Evolutionary conservation across 441 rosid species (phyloP), one percentile per base, ranked within the genome.

Genomic region (Hura crepitans): DNA sequence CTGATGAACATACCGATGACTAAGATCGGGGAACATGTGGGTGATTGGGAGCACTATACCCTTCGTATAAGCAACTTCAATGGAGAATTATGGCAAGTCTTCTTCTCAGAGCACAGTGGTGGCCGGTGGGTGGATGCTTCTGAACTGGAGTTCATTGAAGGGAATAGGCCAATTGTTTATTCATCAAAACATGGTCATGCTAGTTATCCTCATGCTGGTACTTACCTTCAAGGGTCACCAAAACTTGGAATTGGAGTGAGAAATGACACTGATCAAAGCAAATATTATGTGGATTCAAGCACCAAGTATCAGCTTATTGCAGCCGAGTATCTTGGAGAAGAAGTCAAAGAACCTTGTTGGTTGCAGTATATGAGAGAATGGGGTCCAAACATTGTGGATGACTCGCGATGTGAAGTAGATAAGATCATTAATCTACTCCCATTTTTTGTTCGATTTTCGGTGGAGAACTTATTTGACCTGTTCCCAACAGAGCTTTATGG

Each of bases 1-100:
- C 39, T 81, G 1, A 47, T 86, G 75, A 85, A 74, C 25, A 45
- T 89, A 69, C 69, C 85, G 14, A 76, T 93, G 73, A 65, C 78
- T 71, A 82, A 72, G 70, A 79, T 88, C 1, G 98, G 98, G 17
- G 87, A 89, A 73, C 96, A 93, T 75, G 89, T 91, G 15, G 85
- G 91, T 25, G 97, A 93, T 64, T 93, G 97, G 97, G 98, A 91
- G 78, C 97, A 93, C 74, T 84, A 85, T 77, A 93, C 98, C 35
- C 88, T 91, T 67, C 84, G 98, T 7, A 70, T 91, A 74, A 77
- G 92, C 84, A 93, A 91, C 85, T 89, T 89, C 76, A 84, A 84
- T 0, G 94, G 96, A 62, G 94, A 85, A 76, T 86, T 91, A 2
- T 78, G 87, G 86, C 81, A 85, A 69, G 64, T 85, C 55, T 93